Percentiles rank a stretch among this genome's conserved stretches.
Conservation (phyloP, 2,329 filamentous ascomycete genomes). For the Macrophomina tecta region DNA sequence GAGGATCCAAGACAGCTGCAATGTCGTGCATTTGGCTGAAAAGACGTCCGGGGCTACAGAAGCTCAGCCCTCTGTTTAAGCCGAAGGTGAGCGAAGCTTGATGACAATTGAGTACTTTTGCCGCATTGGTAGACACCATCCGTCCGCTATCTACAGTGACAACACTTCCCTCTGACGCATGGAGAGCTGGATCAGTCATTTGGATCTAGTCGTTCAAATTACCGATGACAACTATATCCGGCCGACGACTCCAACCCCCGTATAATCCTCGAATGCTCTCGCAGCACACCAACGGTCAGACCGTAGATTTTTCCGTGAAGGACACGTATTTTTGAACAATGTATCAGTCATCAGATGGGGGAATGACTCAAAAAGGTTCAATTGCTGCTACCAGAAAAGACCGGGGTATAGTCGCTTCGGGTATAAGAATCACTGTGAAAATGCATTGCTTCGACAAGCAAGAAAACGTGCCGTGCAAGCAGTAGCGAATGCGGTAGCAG, state of each 20-base stretch:
- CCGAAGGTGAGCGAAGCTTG: background rate
- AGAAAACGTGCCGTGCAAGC: constrained; percentile 18
- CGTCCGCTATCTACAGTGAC: too few relatives aligned
- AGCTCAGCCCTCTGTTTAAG: background rate
- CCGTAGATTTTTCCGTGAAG: too few relatives aligned
- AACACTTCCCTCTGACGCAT: too few relatives aligned
- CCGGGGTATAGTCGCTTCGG: constrained; percentile 26
- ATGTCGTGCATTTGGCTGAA: constrained; percentile 1
- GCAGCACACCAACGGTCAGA: too few relatives aligned
- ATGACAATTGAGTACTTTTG: background rate
- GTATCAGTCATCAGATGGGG: background rate
- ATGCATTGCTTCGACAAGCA: constrained; percentile 15
- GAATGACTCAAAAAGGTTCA: constrained; percentile 4
- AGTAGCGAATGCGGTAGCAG: constrained; percentile 25
- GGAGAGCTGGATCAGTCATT: too few relatives aligned
- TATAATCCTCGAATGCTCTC: too few relatives aligned
- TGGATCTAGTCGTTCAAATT: too few relatives aligned
- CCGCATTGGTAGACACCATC: too few relatives aligned
- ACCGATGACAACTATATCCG: too few relatives aligned
- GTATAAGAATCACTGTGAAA: constrained; percentile 25
- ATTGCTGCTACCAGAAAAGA: constrained; percentile 27
- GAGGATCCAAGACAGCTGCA: constrained; percentile 7
- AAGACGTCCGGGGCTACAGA: background rate
- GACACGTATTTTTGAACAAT: background rate
- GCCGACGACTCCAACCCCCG: too few relatives aligned